Conservation (phyloP, 495 filamentous ascomycete species). For the Podospora bellae-mahoneyi region DNA sequence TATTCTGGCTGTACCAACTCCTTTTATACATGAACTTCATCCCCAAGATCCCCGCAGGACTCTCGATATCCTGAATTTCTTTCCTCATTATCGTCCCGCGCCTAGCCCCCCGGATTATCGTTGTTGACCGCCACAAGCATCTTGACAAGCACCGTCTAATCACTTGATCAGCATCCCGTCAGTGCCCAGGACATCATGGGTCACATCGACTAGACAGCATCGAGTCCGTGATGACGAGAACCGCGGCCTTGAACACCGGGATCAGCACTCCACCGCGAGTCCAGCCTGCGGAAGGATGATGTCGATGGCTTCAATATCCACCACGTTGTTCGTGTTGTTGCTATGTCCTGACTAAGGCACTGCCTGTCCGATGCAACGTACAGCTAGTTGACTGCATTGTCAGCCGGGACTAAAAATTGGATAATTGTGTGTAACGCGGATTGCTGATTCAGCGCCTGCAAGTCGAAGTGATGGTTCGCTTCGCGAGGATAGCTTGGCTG, state of each 20-base stretch:
- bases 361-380: background rate
- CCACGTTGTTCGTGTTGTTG: background rate
- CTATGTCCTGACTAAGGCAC: background rate
- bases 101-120: background rate
- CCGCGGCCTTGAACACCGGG: background rate
- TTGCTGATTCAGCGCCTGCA: background rate
- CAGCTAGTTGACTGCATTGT: background rate
- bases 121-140: background rate
- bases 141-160: constrained; percentile 7
- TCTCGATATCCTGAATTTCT: background rate
- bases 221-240: background rate
- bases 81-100: background rate
- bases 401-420: background rate
- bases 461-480: background rate
- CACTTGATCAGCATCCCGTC: background rate
- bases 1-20: background rate
- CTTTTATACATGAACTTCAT: background rate
- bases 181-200: background rate
- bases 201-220: background rate
- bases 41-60: background rate
- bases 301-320: background rate
- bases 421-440: background rate
- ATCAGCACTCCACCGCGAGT: background rate
- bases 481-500: background rate
- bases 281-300: background rate